Evolutionary conservation across 345 rosid species (phyloP), one percentile per base, ranked within the genome.

Genomic region (Streptanthus diversifolius): DNA sequence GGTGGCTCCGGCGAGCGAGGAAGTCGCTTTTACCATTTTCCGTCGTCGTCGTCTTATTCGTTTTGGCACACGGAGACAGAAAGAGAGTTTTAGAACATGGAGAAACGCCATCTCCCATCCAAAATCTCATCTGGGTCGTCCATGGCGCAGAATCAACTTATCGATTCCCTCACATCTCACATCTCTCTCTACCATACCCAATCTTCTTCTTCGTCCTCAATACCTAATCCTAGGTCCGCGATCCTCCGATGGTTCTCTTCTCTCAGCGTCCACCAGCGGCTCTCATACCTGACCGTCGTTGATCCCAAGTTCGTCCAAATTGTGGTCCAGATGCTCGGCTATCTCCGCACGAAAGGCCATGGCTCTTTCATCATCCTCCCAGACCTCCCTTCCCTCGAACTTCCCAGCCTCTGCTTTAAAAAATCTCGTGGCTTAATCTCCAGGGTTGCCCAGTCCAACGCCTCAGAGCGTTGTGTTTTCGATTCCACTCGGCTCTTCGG

Each of bases 171-270:
- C 67, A 89, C 96, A 29, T 77, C 95, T 54, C 98, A 93, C 81
- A 89, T 93, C 79, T 85, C 98, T 33, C 96, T 93, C 69, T 91
- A 89, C 80, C 77, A 90, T 65, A 82, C 91, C 52, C 79, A 71
- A 21, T 78, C 91, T 21, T 66, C 54, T 21, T 58, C 84, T 14
- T 65, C 62, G 40, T 32, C 66, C 81, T 51, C 32, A 2, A 83
- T 41, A 66, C 76, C 86, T 53, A 80, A 74, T 66, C 77, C 87
- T 5, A 81, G 98, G 63, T 81, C 95, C 36, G 83, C 86, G 2
- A 86, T 93, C 79, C 83, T 93, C 67, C 82, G 81, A 72, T 93
- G 98, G 98, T 89, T 91, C 82, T 80, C 91, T 14, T 84, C 96
- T 51, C 96, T 93, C 78, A 56, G 83, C 73, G 68, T 79, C 65